A percentile compares a stretch with the other conserved stretches of the same genome.
These are phyloP conservation scores for Vitis amurensis DNA, from an alignment of 164 flowering plant genomes.

Conservation along the genomic window DNA sequence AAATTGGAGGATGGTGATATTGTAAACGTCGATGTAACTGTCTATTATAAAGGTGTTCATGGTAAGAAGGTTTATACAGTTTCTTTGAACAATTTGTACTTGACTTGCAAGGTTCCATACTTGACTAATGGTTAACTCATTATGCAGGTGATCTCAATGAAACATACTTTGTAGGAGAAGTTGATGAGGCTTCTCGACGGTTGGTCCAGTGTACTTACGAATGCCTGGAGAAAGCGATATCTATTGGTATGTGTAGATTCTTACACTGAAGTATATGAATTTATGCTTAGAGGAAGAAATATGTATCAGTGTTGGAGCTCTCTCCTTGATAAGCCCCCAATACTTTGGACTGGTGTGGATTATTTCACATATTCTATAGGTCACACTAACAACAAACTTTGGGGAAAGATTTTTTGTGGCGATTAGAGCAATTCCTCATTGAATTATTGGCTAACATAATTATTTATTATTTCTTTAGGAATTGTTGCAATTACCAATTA, in stretches of 20 bases:
- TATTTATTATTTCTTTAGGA: too few relatives aligned
- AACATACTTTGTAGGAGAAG: constrained; percentile 93
- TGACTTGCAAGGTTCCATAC: not conserved
- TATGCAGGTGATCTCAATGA: constrained; percentile 90
- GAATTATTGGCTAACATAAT: too few relatives aligned
- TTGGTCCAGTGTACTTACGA: constrained; percentile 87
- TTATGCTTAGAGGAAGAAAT: too few relatives aligned
- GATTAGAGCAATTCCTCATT: too few relatives aligned
- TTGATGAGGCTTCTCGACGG: constrained; percentile 81
- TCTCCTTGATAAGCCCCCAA: not conserved
- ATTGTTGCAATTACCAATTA: too few relatives aligned
- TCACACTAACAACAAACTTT: too few relatives aligned
- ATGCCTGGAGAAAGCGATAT: constrained; percentile 95
- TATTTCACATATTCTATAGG: too few relatives aligned
- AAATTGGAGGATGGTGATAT: constrained; percentile 96
- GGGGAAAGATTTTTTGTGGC: too few relatives aligned
- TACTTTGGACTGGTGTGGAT: too few relatives aligned
- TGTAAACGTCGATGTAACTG: constrained; percentile 91
- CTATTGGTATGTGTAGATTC: constrained; percentile 57
- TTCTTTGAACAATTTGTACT: not conserved
- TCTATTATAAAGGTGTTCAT: constrained; percentile 91
- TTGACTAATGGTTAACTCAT: constrained; percentile 7
- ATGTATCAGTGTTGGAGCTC: not conserved
- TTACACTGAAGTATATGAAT: not conserved
- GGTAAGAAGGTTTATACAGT: constrained; percentile 38